phyloP scores from a whole-genome alignment of 371 early-diverging fungal species.

The Mortierella sp. region DNA sequence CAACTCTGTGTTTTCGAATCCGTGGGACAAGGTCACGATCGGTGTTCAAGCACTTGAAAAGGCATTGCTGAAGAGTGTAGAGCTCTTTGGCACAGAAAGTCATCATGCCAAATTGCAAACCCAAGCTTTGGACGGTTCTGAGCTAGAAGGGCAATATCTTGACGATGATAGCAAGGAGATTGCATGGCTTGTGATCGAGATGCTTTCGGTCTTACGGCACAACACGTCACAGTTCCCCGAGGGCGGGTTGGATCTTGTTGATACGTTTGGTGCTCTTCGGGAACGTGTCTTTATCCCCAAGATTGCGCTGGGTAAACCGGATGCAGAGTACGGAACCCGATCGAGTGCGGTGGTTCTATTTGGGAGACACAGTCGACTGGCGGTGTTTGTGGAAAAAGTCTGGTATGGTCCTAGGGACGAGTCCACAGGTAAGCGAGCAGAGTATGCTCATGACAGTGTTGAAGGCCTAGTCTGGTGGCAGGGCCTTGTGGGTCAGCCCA shows the following conservation, averaged over 20 bases:
- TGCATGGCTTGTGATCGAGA: constrained; percentile 58
- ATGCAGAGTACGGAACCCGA: constrained; percentile 55
- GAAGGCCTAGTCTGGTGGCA: constrained; percentile 54
- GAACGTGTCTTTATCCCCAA: constrained; percentile 47
- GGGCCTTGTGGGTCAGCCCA: constrained; percentile 34
- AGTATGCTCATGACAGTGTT: constrained; percentile 14
- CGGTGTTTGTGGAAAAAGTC: constrained; percentile 37
- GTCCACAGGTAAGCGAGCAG: constrained; percentile 5
- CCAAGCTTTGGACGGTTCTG: too few relatives aligned
- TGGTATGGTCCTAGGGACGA: constrained; percentile 36
- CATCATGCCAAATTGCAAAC: too few relatives aligned
- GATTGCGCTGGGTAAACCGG: background rate
- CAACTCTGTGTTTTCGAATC: constrained; percentile 58
- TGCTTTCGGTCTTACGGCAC: constrained; percentile 55
- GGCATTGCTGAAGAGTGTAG: constrained; percentile 39
- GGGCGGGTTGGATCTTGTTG: background rate
- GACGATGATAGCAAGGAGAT: constrained; percentile 45
- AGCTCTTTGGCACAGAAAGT: constrained; percentile 29
- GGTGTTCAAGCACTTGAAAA: constrained; percentile 55
- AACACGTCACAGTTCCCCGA: constrained; percentile 21
- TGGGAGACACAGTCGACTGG: constrained; percentile 55
- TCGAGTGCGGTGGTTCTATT: constrained; percentile 66
- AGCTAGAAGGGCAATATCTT: background rate
- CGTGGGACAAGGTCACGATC: constrained; percentile 67
- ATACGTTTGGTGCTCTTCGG: constrained; percentile 5